Evolutionary conservation across 1,284 basidiomycete genomes (phyloP).

Genomic region (Ceratobasidium theobromae): DNA sequence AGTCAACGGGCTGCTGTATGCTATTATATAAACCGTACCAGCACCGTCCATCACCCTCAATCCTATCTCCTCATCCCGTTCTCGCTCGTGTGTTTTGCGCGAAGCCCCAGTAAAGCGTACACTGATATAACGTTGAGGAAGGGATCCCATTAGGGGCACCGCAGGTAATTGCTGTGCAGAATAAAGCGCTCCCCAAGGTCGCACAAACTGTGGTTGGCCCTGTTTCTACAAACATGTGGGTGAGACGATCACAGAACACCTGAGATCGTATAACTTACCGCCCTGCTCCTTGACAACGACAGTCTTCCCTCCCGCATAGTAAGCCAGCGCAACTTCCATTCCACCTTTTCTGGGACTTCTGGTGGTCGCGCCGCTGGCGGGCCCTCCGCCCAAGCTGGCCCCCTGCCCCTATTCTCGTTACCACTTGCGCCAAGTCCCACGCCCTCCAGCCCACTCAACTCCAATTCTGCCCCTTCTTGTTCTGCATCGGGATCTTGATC

Average conservation of each 20-base stretch:
- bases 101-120: conserved; percentile 4
- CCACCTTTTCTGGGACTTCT: conserved; percentile 23
- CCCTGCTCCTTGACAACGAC: background rate
- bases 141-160: background rate
- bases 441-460: conserved; percentile 35
- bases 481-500: background rate
- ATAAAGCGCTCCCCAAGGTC: background rate
- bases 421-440: background rate
- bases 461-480: conserved; percentile 29
- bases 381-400: background rate
- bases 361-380: background rate
- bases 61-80: conserved; percentile 1
- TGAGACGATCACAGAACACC: background rate
- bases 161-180: conserved; percentile 24
- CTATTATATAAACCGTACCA: background rate
- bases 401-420: background rate
- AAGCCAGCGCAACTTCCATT: conserved; percentile 22
- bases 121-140: conserved; percentile 10
- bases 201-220: background rate
- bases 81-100: background rate
- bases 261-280: background rate
- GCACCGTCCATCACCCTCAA: conserved; percentile 24
- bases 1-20: background rate
- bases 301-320: conserved; percentile 14
- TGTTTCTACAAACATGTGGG: background rate